These are phyloP conservation scores for Ogataea corticis DNA, from an alignment of 805 yeast species.

Conservation along the genomic window DNA sequence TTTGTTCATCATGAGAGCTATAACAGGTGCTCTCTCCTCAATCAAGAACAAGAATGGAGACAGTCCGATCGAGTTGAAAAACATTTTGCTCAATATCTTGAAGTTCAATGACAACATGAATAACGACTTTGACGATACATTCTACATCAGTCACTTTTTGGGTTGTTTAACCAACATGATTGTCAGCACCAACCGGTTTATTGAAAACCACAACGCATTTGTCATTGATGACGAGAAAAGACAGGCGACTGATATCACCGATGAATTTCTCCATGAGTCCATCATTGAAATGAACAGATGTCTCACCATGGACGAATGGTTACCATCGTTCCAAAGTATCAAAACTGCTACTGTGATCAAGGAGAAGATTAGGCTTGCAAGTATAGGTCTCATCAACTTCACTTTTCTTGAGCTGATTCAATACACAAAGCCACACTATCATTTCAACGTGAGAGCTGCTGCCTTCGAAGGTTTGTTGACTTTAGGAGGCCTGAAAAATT, in stretches of 20 bases:
- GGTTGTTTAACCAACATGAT: slow-evolving; percentile 46
- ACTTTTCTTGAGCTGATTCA: slow-evolving; percentile 56
- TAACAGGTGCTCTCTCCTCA: slow-evolving; percentile 60
- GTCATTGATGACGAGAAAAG: slow-evolving; percentile 15
- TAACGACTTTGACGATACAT: slow-evolving; percentile 73
- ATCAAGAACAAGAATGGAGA: slow-evolving; percentile 65
- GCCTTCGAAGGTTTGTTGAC: slow-evolving; percentile 71
- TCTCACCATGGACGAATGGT: slow-evolving; percentile 81
- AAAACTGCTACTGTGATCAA: slow-evolving; percentile 57
- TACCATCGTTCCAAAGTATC: slow-evolving; percentile 66
- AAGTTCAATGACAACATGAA: slow-evolving; percentile 84
- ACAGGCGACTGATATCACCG: slow-evolving; percentile 30
- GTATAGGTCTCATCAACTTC: slow-evolving; percentile 52
- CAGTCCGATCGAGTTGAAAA: slow-evolving; percentile 54
- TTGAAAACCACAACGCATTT: slow-evolving; percentile 25
- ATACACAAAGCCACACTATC: slow-evolving; percentile 48
- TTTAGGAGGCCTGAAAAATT: slow-evolving; percentile 77
- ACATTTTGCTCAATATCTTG: slow-evolving; percentile 66
- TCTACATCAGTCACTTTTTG: slow-evolving; percentile 61
- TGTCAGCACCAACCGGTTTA: slow-evolving; percentile 24
- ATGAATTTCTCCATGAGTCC: slow-evolving; percentile 45
- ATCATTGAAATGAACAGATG: slow-evolving; percentile 71
- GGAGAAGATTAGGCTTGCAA: slow-evolving; percentile 60
- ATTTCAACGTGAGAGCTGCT: slow-evolving; percentile 55
- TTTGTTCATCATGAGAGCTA: slow-evolving; percentile 68